These are phyloP conservation scores for Fragilariopsis cylindrus DNA, from an alignment of 108 stramenopile genomes.

Conservation along the genomic window DNA sequence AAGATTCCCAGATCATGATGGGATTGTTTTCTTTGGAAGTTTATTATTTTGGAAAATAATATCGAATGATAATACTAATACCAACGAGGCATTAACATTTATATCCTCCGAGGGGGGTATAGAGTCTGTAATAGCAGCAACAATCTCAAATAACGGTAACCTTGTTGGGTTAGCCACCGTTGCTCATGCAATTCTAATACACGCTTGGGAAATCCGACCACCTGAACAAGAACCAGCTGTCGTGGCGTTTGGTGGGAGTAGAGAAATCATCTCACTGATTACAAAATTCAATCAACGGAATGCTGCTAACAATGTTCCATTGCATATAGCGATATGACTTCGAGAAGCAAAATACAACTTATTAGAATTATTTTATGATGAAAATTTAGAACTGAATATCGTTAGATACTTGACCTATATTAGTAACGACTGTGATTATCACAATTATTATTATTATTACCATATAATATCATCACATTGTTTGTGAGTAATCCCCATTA, in stretches of 20 bases:
- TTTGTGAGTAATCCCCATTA: too few species aligned
- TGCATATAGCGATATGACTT: too few species aligned
- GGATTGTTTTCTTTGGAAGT: slow-evolving; percentile 17
- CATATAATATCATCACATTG: too few species aligned
- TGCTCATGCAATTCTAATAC: slow-evolving; percentile 8
- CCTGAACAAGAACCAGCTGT: slow-evolving; percentile 5
- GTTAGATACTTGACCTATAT: too few species aligned
- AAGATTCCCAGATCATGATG: background rate
- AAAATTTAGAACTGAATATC: too few species aligned
- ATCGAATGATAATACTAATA: background rate
- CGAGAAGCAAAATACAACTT: too few species aligned
- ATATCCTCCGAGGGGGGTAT: slow-evolving; percentile 7
- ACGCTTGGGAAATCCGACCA: slow-evolving; percentile 15
- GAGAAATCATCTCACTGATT: slow-evolving; percentile 5
- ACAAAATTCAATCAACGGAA: background rate
- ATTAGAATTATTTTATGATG: too few species aligned
- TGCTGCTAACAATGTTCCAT: too few species aligned
- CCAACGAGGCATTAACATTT: background rate
- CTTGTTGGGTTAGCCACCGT: slow-evolving; percentile 12
- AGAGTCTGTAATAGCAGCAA: slow-evolving; percentile 12
- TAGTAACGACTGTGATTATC: too few species aligned
- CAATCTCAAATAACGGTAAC: background rate
- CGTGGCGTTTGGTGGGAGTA: slow-evolving; percentile 19
- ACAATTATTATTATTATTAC: too few species aligned
- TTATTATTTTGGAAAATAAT: slow-evolving; percentile 8